Evolutionary conservation across 495 filamentous ascomycete species (phyloP), one percentile per base, ranked within the genome.

Genomic region (Aspergillus nidulans): DNA sequence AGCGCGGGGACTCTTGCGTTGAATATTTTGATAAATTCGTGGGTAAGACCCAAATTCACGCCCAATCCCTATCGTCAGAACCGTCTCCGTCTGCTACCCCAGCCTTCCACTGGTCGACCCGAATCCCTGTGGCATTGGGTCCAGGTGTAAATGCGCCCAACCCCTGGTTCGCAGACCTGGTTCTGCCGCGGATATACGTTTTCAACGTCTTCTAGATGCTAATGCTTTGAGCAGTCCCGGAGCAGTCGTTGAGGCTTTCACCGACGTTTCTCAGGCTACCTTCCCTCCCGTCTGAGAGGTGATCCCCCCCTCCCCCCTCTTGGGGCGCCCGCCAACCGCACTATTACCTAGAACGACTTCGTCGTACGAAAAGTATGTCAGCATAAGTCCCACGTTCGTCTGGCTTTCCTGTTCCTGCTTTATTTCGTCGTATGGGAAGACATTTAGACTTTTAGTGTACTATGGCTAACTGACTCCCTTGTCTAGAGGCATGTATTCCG

Each of bases 401-500:
- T 47, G 13, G 6, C 25, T 20, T 44, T 9, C 40, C 20, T 12
- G 18, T 26, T 21, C 25, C 10, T 13, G 42, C 26, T 18, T 45
- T 10, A n/a, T 30, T 49, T 19, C 16, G 34, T 6, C 32, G 20
- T 21, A 20, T 23, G 20, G 13, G 24, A 30, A 26, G 23, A 30
- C 30, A 41, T 47, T 21, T 18, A 9, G 23, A 28, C 32, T 26
- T 25, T 30, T 2, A 34, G n/a, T 20, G 36, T 34, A 24, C 19
- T 26, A 36, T 36, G 38, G 16, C 18, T 34, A 44, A 21, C 19
- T 53, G 26, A 49, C 53, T 54, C 48, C 57, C 50, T 39, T 9
- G 26, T 10, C 42, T 36, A 23, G 63, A 61, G 85, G 81, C 60
- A 74, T 83, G 63, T 90, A 89, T 70, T 74, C 82, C 42, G 75